These are phyloP conservation scores for Xylaria sp. DNA, from an alignment of 2,329 filamentous ascomycete genomes.

Conservation along the genomic window DNA sequence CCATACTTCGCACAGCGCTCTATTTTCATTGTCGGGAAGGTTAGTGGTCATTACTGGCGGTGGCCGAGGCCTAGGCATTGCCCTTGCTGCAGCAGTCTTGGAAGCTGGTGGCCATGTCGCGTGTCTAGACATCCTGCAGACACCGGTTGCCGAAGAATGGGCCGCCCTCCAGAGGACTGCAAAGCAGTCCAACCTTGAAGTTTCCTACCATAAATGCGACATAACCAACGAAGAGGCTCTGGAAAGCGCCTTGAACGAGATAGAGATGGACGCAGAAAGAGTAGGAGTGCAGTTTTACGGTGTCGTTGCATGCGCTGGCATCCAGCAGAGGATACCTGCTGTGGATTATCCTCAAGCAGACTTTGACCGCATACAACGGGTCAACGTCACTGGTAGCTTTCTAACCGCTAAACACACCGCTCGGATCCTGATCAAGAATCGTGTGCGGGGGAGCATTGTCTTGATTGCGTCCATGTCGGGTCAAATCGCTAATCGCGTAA, in stretches of 20 bases:
- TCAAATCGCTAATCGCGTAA: slow-evolving; percentile 6
- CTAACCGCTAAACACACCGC: slow-evolving; percentile 22
- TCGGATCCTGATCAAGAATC: slow-evolving; percentile 9
- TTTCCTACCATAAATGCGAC: neutral
- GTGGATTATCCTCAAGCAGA: slow-evolving; percentile 15
- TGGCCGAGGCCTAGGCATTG: neutral
- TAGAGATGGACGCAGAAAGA: neutral
- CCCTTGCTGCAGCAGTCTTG: neutral
- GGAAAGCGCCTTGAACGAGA: neutral
- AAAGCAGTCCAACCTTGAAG: neutral
- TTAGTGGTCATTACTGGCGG: neutral
- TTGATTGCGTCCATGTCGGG: slow-evolving; percentile 4
- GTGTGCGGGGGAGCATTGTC: neutral
- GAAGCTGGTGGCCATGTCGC: neutral
- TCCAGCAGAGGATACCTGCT: slow-evolving; percentile 8
- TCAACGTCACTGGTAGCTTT: slow-evolving; percentile 23
- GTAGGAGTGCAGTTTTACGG: neutral
- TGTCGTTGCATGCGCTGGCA: neutral
- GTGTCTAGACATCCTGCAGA: neutral
- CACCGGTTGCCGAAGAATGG: neutral
- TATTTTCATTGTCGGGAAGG: neutral
- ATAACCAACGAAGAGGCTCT: neutral
- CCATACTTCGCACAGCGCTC: neutral
- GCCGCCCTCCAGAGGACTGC: neutral
- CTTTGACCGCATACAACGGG: slow-evolving; percentile 18